Evolutionary conservation across 208 protist genomes (phyloP).

Genomic region (Leptomonas pyrrhocoris): DNA sequence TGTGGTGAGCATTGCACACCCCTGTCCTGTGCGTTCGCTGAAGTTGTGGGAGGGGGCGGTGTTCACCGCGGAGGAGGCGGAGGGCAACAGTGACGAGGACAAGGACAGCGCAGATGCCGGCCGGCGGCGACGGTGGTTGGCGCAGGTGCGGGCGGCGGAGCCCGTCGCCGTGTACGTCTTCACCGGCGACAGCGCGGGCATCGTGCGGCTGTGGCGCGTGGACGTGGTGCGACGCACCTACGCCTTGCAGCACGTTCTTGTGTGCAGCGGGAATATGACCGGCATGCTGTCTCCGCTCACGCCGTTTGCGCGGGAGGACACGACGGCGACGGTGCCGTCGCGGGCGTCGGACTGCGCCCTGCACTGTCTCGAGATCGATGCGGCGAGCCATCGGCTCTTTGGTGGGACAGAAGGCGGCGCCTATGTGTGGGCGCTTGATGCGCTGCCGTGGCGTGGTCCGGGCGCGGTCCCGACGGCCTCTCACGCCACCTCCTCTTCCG

Average conservation of each 20-base stretch:
- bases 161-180: conserved; percentile 69
- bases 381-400: conserved; percentile 45
- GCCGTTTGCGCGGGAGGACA: conserved; percentile 52
- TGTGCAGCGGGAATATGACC: conserved; percentile 36
- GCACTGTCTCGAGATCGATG: conserved; percentile 67
- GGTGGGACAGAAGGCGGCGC: conserved; percentile 64
- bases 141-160: conserved; percentile 32
- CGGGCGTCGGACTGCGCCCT: conserved; percentile 40
- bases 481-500: not conserved
- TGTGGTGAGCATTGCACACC: conserved; percentile 55
- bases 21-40: conserved; percentile 42
- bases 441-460: conserved; percentile 54
- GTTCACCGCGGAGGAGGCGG: conserved; percentile 26
- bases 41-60: conserved; percentile 71
- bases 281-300: conserved; percentile 47
- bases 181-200: conserved; percentile 56
- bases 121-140: conserved; percentile 28
- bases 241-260: conserved; percentile 63
- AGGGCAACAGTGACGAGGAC: not conserved
- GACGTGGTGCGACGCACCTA: conserved; percentile 49
- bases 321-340: conserved; percentile 1
- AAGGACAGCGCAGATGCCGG: not conserved
- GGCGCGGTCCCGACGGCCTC: not conserved
- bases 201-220: conserved; percentile 77
- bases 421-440: conserved; percentile 64